Evolutionary conservation across 176 grass and related monocot genomes (phyloP), one percentile per base, ranked within the genome.

Genomic region (Musa itinerans): DNA sequence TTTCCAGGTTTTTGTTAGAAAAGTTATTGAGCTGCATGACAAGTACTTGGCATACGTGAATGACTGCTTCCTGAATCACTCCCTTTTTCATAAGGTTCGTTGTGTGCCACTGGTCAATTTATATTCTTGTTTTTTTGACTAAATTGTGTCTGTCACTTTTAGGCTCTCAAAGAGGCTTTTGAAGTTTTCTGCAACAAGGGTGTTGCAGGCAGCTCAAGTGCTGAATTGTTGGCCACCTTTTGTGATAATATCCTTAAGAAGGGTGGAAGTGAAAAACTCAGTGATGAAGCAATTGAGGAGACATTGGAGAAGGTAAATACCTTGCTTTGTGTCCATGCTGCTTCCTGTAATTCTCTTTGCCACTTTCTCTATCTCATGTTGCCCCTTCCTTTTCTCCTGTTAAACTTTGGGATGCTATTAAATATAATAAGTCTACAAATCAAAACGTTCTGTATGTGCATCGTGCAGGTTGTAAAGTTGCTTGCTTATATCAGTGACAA

Each of bases 251-350:
- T 99, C 80, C 82, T 99, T 76, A 99, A 92, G 82, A 99, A 99
- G 80, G 91, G 96, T 79, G 92, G 89, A 54, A 95, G 91, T 70
- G 96, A 99, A 49, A 99, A 99, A 68, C 91, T 95, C 9, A 99
- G 91, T 21, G 96, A 99, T 89, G 96, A 99, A 86, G 96, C 96
- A 78, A 95, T 99, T 26, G 91, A 99, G 79, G 96, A 99, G 85
- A 92, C 96, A 9, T 89, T 99, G 82, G 96, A 99, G 62, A 99
- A 99, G 83, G 96, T 99, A 78, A 56, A 29, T 11, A 70, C 68
- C 17, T 49, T 70, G 63, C 1, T 43, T 50, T 50, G 68, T 10
- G 9, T 54, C 23, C 72, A 29, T 19, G 34, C 50, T 57, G 14
- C 21, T 15, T 13, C 22, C 11, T 43, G 34, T 6, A 43, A 16